Conservation (phyloP, 2,329 filamentous ascomycete species). For the Hypoxylon sp. region DNA sequence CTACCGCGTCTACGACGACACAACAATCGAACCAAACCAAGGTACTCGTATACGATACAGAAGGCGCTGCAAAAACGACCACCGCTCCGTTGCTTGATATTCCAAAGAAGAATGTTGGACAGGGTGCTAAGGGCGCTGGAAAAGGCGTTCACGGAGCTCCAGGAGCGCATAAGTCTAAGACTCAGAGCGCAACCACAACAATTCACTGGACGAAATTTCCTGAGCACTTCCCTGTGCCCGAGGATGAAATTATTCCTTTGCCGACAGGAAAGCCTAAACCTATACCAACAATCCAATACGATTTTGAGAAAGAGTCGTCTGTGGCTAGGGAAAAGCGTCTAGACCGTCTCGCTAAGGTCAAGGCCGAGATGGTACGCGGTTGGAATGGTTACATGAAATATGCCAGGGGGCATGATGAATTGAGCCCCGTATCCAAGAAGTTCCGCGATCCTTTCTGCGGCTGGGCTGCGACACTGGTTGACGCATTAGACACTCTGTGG, state of each 20-base stretch:
- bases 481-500: conserved; percentile 78
- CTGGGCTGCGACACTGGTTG: conserved; percentile 78
- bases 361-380: conserved; percentile 79
- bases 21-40: conserved; percentile 34
- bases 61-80: conserved; percentile 48
- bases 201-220: conserved; percentile 81
- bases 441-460: conserved; percentile 87
- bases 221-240: conserved; percentile 83
- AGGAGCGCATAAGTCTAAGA: conserved; percentile 42
- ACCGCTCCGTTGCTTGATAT: conserved; percentile 50
- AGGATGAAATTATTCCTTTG: conserved; percentile 79
- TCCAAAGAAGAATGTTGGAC: conserved; percentile 52
- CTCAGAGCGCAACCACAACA: conserved; percentile 47
- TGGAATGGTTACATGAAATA: conserved; percentile 86
- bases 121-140: conserved; percentile 48
- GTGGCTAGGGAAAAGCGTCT: conserved; percentile 73
- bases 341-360: conserved; percentile 76
- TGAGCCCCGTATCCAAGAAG: conserved; percentile 78
- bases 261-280: conserved; percentile 78
- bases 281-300: conserved; percentile 83
- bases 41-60: conserved; percentile 49
- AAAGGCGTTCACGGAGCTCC: conserved; percentile 42
- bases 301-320: conserved; percentile 77
- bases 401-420: conserved; percentile 90
- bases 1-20: conserved; percentile 37